A percentile compares a stretch with the other conserved stretches of the same genome.
Evolutionary conservation across 169 alveolate genomes (phyloP).

Genomic region (Eimeria nieschulzi): DNA sequence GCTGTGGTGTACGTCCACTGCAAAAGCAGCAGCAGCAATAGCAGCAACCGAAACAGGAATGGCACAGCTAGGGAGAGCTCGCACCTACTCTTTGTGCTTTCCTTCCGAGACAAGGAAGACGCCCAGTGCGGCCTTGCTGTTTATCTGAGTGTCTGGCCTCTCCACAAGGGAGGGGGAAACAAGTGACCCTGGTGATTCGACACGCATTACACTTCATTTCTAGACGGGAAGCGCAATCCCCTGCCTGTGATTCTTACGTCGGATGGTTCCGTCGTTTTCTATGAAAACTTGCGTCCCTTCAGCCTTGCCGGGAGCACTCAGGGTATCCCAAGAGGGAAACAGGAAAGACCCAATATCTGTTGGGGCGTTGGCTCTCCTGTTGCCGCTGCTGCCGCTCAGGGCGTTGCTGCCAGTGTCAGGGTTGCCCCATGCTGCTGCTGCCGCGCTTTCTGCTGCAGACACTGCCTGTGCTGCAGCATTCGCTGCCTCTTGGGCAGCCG

Average conservation of each 20-base stretch:
- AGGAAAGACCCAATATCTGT: not conserved
- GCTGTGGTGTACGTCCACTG: not conserved
- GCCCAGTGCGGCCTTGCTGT: too few species aligned
- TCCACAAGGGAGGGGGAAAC: too few species aligned
- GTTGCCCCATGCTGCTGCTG: conserved; percentile 9
- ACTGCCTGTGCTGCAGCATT: not conserved
- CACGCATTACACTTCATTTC: not conserved
- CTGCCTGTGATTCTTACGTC: not conserved
- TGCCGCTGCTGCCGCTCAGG: not conserved
- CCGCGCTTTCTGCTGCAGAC: not conserved
- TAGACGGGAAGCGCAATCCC: not conserved
- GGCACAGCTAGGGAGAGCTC: too few species aligned
- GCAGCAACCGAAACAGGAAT: too few species aligned
- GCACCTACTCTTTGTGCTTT: too few species aligned
- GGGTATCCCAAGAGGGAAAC: not conserved
- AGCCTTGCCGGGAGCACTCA: not conserved
- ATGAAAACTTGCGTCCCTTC: not conserved
- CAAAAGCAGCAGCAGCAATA: not conserved
- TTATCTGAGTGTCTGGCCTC: too few species aligned
- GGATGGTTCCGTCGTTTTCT: conserved; percentile 1
- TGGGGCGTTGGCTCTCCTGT: not conserved
- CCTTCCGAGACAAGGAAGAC: too few species aligned
- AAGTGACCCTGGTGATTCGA: not conserved
- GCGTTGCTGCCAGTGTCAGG: conserved; percentile 1
- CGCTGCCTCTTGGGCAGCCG: not conserved